phyloP scores from a whole-genome alignment of 768 basidiomycete genomes.

The Agaricus sinodeliciosus region DNA sequence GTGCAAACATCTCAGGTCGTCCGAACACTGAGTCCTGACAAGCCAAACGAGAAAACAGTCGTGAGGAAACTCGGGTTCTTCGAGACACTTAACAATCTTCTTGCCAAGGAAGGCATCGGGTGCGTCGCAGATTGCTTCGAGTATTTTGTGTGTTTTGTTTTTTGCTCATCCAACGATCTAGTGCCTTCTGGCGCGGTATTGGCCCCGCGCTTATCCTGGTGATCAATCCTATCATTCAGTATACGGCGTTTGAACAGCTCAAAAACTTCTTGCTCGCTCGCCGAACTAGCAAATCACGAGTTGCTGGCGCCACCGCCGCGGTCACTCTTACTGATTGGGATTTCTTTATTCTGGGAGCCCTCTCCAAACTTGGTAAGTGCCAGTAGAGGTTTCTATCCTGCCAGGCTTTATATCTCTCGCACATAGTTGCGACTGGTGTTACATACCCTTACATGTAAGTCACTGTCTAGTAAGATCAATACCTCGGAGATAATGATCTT shows the following conservation, averaged over 20 bases:
- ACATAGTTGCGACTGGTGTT: conserved; percentile 39
- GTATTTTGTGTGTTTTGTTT: not conserved
- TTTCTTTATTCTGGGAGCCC: conserved; percentile 90
- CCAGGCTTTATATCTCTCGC: not conserved
- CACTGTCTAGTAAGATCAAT: not conserved
- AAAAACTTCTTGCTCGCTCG: conserved; percentile 74
- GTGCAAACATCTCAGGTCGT: conserved; percentile 88
- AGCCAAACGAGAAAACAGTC: conserved; percentile 19
- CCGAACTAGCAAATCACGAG: conserved; percentile 48
- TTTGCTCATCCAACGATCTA: conserved; percentile 12
- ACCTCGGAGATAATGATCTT: not conserved
- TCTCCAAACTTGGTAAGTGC: conserved; percentile 76
- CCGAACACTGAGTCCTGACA: conserved; percentile 38
- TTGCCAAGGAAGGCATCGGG: conserved; percentile 63
- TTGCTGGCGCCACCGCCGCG: conserved; percentile 37
- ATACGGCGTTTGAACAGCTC: conserved; percentile 92
- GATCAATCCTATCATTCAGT: conserved; percentile 91
- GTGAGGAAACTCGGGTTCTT: conserved; percentile 53
- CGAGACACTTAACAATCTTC: conserved; percentile 62
- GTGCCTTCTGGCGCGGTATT: conserved; percentile 90
- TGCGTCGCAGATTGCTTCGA: conserved; percentile 14
- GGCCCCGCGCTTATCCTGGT: conserved; percentile 92
- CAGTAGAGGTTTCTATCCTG: not conserved
- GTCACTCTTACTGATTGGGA: conserved; percentile 71
- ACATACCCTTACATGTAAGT: conserved; percentile 46